Base-by-base conservation (phyloP, 2,329 filamentous ascomycete species). In the Colletotrichum limetticola region DNA sequence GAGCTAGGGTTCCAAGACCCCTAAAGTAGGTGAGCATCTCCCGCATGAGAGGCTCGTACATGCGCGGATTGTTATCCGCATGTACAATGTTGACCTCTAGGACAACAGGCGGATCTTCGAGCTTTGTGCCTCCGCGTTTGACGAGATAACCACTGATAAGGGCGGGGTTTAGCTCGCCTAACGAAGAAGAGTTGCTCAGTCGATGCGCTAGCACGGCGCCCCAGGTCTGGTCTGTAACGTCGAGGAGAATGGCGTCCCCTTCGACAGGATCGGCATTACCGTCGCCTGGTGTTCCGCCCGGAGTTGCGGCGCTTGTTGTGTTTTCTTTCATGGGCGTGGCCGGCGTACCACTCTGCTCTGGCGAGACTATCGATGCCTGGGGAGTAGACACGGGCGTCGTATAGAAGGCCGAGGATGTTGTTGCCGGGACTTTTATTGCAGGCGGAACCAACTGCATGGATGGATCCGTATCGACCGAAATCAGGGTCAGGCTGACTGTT, bases 151-250 rank as follows among this genome's bases (percentile, higher is more conserved):
- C 91, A 76, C 90, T 92, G 37, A 89, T 86, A 1, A 93, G 85
- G 0, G 91, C 86, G 1, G 89, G 89, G 61, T 86, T 87, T 49
- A 88, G 80, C 56, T 91, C 89, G 5, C 88, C 83, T 19, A 89
- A 83, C 3, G 87, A 87, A 11, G 85, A 82, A 0, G 90, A 89
- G 77, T 90, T 92, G 80, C 88, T 91, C 19, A 92, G 85, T 16
- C 91, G 87, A 78, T 94, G 92, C 1, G 90, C 87, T 55, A 94
- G 87, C 19, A 97, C 85, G 5, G 93, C 89, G 24, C 92, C 93
- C 92, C 93, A 96, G 0, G 90, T 93, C 75, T 94, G 92, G 77
- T 97, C 94, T 1, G 91, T 91, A 2, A 90, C 82, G 78, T 97
- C 94, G 22, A 94, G 84, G 12, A 97, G 88, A 24, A 92, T 89